Evolutionary conservation across 2,329 filamentous ascomycete genomes (phyloP).

Genomic region (Trichophyton mentagrophytes): DNA sequence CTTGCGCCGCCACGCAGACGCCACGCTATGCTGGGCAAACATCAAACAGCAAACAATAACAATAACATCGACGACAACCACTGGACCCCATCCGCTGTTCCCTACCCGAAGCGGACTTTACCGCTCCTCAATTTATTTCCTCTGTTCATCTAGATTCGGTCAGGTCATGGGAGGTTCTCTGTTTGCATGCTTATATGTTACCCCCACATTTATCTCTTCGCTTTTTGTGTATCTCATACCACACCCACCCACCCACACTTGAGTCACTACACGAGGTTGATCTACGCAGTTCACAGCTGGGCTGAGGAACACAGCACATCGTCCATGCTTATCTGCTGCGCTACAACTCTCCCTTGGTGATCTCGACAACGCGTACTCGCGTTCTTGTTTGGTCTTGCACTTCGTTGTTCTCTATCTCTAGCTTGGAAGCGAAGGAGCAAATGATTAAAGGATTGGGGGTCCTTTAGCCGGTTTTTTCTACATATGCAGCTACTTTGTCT

Average conservation of each 20-base stretch:
- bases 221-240: not conserved
- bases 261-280: not conserved
- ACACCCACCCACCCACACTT: not conserved
- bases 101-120: not conserved
- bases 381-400: not conserved
- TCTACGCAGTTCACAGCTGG: not conserved
- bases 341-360: not conserved
- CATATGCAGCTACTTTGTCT: not conserved
- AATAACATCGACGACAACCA: too few species aligned
- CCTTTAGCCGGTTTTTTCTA: not conserved
- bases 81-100: not conserved
- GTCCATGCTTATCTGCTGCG: not conserved
- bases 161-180: not conserved
- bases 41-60: slow-evolving; percentile 2
- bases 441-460: not conserved
- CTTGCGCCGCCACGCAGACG: too few species aligned
- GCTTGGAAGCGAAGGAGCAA: not conserved
- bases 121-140: not conserved
- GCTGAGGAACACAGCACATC: not conserved
- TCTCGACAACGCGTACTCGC: not conserved
- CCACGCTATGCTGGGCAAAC: not conserved
- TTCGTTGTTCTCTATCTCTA: not conserved
- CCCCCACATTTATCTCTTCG: not conserved
- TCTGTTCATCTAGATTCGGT: slow-evolving; percentile 1
- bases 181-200: not conserved